Evolutionary conservation across 1,139 yeast species (phyloP).

Genomic region (Lodderomyces theae): DNA sequence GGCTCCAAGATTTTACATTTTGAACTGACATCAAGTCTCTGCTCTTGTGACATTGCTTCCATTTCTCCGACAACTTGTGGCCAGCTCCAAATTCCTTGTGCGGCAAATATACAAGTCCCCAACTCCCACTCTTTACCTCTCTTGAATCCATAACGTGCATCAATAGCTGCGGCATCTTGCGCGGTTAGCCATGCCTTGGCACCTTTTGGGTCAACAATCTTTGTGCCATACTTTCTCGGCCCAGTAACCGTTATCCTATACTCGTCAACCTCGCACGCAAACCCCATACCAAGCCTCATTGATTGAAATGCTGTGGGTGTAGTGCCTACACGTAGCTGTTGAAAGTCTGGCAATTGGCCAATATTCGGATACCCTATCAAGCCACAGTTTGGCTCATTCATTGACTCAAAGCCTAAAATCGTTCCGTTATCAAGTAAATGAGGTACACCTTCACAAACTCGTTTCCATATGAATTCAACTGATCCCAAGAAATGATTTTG

Average conservation of each 20-base stretch:
- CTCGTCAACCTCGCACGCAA: conserved; percentile 59
- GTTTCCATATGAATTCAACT: conserved; percentile 50
- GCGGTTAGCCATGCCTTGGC: conserved; percentile 63
- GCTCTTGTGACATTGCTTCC: conserved; percentile 20
- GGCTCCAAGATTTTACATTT: conserved; percentile 30
- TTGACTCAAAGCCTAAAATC: conserved; percentile 75
- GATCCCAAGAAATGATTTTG: conserved; percentile 64
- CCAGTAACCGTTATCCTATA: conserved; percentile 71
- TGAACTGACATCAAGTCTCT: conserved; percentile 36
- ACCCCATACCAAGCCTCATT: conserved; percentile 69
- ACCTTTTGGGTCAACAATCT: conserved; percentile 65
- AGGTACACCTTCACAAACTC: conserved; percentile 48
- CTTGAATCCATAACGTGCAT: conserved; percentile 65
- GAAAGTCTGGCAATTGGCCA: conserved; percentile 45
- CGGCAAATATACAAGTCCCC: conserved; percentile 78
- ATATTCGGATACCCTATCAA: conserved; percentile 54
- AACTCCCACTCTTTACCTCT: conserved; percentile 63
- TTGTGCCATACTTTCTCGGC: conserved; percentile 60
- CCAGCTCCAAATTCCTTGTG: conserved; percentile 72
- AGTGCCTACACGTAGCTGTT: conserved; percentile 61
- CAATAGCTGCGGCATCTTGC: conserved; percentile 40
- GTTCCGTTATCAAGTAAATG: conserved; percentile 51
- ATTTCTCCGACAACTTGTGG: conserved; percentile 25
- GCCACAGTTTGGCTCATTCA: conserved; percentile 84
- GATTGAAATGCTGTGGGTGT: conserved; percentile 66